Conservation (phyloP, 192 early-diverging fungal genomes). For the Umbelopsis sp. region DNA sequence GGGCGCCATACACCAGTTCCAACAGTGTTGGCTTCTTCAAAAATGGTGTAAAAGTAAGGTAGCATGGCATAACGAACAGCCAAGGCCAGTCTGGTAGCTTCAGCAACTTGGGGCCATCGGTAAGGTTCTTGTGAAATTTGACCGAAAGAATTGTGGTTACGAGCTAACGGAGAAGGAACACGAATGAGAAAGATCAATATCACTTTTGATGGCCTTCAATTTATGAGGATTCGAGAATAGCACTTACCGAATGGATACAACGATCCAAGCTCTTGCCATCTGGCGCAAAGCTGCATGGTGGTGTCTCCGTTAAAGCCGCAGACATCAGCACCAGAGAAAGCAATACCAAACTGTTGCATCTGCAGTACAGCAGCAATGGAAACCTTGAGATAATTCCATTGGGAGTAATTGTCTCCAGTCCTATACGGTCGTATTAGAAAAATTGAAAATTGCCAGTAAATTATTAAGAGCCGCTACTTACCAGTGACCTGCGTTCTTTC, state of each 20-base stretch:
- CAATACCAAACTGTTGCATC: constrained; percentile 73
- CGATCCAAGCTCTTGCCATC: constrained; percentile 66
- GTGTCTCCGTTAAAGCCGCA: constrained; percentile 66
- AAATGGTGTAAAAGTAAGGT: constrained; percentile 64
- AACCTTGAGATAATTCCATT: constrained; percentile 56
- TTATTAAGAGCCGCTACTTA: background rate
- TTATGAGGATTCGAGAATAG: background rate
- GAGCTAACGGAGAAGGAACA: constrained; percentile 14
- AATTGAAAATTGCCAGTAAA: background rate
- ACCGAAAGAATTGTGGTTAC: constrained; percentile 63
- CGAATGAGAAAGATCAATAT: constrained; percentile 45
- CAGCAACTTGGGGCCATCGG: constrained; percentile 54
- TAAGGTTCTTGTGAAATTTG: constrained; percentile 61
- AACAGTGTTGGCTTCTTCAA: constrained; percentile 44
- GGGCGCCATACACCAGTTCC: constrained; percentile 61
- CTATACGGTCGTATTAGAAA: background rate
- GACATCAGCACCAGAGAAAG: constrained; percentile 70
- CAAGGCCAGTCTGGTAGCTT: constrained; percentile 53
- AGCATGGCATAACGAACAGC: constrained; percentile 58
- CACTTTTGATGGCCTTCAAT: background rate
- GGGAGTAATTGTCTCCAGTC: constrained; percentile 64
- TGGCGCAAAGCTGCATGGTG: constrained; percentile 62
- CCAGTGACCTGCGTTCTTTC: constrained; percentile 35
- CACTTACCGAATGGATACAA: constrained; percentile 30
- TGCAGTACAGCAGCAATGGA: constrained; percentile 64